Evolutionary conservation across 805 yeast genomes (phyloP).

Genomic region (Sungouiozyma intestinalis): DNA sequence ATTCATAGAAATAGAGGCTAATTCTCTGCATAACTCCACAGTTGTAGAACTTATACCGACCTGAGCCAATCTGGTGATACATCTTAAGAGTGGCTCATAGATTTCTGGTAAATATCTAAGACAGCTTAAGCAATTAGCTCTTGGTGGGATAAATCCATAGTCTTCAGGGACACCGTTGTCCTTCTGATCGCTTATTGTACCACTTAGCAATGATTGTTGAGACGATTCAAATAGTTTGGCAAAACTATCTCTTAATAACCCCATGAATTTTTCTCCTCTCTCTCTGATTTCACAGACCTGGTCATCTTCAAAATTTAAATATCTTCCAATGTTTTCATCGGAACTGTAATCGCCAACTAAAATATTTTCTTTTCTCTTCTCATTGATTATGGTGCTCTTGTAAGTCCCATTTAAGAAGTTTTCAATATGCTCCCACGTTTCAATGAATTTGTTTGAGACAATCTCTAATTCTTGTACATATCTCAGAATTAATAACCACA

Average conservation of each 20-base stretch:
- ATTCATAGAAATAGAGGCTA: constrained; percentile 32
- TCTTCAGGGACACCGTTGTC: constrained; percentile 25
- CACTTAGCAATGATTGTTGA: constrained; percentile 10
- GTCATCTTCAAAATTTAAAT: constrained; percentile 33
- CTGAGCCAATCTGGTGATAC: constrained; percentile 36
- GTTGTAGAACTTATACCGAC: constrained; percentile 33
- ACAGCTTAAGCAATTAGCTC: constrained; percentile 52
- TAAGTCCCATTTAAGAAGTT: constrained; percentile 42
- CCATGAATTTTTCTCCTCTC: constrained; percentile 33
- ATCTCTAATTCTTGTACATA: constrained; percentile 33
- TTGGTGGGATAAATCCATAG: constrained; percentile 54
- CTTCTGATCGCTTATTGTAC: constrained; percentile 2
- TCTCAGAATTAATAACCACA: constrained; percentile 44
- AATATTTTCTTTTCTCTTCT: constrained; percentile 30
- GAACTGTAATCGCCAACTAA: constrained; percentile 20
- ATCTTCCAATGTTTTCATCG: constrained; percentile 28
- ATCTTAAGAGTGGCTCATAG: constrained; percentile 33
- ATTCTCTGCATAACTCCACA: constrained; percentile 29
- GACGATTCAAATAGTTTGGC: constrained; percentile 28
- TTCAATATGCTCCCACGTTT: constrained; percentile 46
- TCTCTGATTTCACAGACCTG: constrained; percentile 34
- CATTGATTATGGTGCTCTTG: constrained; percentile 33
- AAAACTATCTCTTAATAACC: constrained; percentile 24
- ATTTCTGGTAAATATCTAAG: constrained; percentile 41
- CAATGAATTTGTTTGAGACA: constrained; percentile 33